A percentile compares a stretch with the other conserved stretches of the same genome.
phyloP scores from a whole-genome alignment of 768 basidiomycete species.

The Pleurotus sapidus region DNA sequence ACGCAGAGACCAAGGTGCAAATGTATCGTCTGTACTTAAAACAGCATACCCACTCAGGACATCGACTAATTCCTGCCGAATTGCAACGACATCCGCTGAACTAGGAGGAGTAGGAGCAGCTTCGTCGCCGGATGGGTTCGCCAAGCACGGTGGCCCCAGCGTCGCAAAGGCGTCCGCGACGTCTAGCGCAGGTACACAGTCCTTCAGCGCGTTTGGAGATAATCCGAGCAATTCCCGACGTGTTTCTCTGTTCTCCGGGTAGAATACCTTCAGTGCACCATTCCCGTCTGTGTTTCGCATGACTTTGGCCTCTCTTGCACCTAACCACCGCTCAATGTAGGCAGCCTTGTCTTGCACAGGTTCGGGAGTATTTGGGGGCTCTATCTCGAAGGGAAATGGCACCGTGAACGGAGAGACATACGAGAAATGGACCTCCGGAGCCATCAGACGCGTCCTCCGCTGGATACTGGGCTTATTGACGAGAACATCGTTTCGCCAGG shows the following conservation, averaged over 20 bases:
- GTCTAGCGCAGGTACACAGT: constrained; percentile 82
- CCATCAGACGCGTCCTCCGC: constrained; percentile 63
- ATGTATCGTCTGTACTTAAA: constrained; percentile 38
- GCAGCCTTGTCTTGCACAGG: constrained; percentile 49
- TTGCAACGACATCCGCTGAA: constrained; percentile 34
- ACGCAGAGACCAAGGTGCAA: constrained; percentile 83
- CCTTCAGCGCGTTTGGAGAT: constrained; percentile 62
- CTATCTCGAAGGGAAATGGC: constrained; percentile 79
- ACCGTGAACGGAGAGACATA: constrained; percentile 80
- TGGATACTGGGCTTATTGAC: constrained; percentile 58
- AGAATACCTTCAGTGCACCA: constrained; percentile 42
- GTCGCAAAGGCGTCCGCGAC: constrained; percentile 78
- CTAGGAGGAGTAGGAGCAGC: constrained; percentile 26
- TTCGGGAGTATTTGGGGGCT: constrained; percentile 47
- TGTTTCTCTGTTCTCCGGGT: constrained; percentile 47
- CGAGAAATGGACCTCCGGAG: constrained; percentile 65
- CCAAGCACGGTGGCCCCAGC: constrained; percentile 60
- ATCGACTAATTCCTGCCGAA: constrained; percentile 73
- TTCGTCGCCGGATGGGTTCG: constrained; percentile 33
- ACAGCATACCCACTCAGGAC: constrained; percentile 76
- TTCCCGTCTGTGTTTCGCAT: constrained; percentile 12
- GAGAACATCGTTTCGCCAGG: constrained; percentile 50
- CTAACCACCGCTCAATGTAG: constrained; percentile 78
- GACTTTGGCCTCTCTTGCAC: constrained; percentile 56
- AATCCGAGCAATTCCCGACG: constrained; percentile 66